Evolutionary conservation across 2,329 filamentous ascomycete species (phyloP).

Genomic region (Didymella sp.): DNA sequence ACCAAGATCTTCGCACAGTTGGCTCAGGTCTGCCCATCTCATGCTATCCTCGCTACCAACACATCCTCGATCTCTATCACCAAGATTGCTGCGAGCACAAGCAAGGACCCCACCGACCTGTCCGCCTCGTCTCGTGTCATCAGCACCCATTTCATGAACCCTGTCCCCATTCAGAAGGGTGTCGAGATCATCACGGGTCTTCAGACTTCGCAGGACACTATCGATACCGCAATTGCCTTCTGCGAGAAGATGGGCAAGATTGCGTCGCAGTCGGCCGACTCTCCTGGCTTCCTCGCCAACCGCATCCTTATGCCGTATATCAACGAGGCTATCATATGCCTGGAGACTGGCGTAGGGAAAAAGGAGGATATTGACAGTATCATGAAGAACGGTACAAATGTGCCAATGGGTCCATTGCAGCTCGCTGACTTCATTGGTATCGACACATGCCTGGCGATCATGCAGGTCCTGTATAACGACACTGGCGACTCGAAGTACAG

Average conservation of each 20-base stretch:
- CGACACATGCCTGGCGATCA: slow-evolving; percentile 95
- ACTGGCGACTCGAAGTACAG: slow-evolving; percentile 96
- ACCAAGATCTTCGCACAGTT: slow-evolving; percentile 84
- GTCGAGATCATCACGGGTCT: slow-evolving; percentile 97
- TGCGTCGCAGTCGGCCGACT: slow-evolving; percentile 83
- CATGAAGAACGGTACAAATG: slow-evolving; percentile 99
- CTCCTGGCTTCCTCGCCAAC: slow-evolving; percentile 94
- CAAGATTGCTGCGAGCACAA: slow-evolving; percentile 87
- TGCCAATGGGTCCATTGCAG: slow-evolving; percentile 95
- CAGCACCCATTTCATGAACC: slow-evolving; percentile 99
- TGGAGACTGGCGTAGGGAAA: slow-evolving; percentile 89
- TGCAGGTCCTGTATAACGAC: slow-evolving; percentile 91
- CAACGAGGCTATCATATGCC: slow-evolving; percentile 95
- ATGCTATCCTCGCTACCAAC: slow-evolving; percentile 94
- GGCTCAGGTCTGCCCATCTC: slow-evolving; percentile 78
- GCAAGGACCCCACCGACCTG: slow-evolving; percentile 77
- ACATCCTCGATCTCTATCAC: slow-evolving; percentile 99
- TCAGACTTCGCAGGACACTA: slow-evolving; percentile 83
- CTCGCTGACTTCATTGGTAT: slow-evolving; percentile 97
- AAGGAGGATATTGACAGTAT: slow-evolving; percentile 95
- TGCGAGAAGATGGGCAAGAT: slow-evolving; percentile 94
- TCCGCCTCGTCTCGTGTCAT: slow-evolving; percentile 86
- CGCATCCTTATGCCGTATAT: slow-evolving; percentile 99
- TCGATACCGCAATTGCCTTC: slow-evolving; percentile 83
- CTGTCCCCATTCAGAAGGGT: slow-evolving; percentile 93